phyloP scores from a whole-genome alignment of 495 filamentous ascomycete genomes.

The Penicillium waksmanii region DNA sequence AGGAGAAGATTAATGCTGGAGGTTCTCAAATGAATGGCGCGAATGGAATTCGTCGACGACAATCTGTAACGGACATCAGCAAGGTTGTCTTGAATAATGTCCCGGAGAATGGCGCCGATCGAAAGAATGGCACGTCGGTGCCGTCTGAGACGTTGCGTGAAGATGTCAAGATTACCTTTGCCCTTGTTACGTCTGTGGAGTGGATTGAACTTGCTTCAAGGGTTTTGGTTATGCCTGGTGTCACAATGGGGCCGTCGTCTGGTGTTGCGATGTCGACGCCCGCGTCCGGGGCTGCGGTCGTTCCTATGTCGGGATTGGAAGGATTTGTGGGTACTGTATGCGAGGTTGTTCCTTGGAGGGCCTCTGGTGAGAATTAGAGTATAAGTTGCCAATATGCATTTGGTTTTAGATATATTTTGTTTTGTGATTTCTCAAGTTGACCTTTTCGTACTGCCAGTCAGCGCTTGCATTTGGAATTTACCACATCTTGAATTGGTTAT shows the following conservation, averaged over 20 bases:
- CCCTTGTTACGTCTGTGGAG: constrained; percentile 74
- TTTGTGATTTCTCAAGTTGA: neutral
- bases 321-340: constrained; percentile 53
- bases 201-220: constrained; percentile 83
- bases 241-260: constrained; percentile 39
- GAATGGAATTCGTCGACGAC: constrained; percentile 10
- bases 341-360: constrained; percentile 38
- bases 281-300: constrained; percentile 15
- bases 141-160: constrained; percentile 26
- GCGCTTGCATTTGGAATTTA: neutral
- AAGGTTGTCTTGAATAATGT: constrained; percentile 24
- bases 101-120: constrained; percentile 20
- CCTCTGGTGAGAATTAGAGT: constrained; percentile 13
- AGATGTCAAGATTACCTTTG: constrained; percentile 70
- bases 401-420: neutral
- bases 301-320: constrained; percentile 42
- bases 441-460: neutral
- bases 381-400: neutral
- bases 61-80: constrained; percentile 28
- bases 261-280: constrained; percentile 29
- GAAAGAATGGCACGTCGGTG: constrained; percentile 11
- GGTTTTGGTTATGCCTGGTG: constrained; percentile 76
- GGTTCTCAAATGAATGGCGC: neutral
- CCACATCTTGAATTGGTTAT: neutral
- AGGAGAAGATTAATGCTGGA: constrained; percentile 21